A percentile compares a stretch with the other conserved stretches of the same genome.
Conservation (phyloP, 768 basidiomycete genomes). For the Termitomyces sp. region DNA sequence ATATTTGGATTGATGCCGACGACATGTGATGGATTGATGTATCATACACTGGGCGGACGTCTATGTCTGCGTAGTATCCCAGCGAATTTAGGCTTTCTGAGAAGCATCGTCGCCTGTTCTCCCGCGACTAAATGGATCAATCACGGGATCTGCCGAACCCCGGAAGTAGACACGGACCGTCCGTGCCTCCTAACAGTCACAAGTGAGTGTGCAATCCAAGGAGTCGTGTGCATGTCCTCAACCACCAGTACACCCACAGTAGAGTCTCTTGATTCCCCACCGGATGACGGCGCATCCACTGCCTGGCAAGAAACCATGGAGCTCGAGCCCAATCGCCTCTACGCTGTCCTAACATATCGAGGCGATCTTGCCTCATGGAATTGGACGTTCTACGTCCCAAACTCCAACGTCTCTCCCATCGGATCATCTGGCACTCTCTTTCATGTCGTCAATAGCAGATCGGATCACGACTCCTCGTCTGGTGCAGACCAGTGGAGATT, state of each 20-base stretch:
- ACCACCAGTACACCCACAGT: neutral
- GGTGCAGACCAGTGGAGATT: conserved; percentile 33
- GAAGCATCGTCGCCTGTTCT: neutral
- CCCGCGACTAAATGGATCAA: neutral
- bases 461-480: conserved; percentile 13
- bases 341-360: conserved; percentile 41
- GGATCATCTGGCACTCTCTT: conserved; percentile 41
- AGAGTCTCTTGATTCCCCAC: neutral
- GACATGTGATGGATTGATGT: too few relatives aligned
- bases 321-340: conserved; percentile 37
- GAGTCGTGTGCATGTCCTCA: neutral
- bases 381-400: conserved; percentile 46
- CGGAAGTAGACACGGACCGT: neutral
- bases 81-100: too few relatives aligned
- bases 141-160: neutral
- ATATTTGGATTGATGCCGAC: too few relatives aligned
- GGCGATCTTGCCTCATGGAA: conserved; percentile 47
- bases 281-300: neutral
- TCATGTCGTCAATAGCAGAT: conserved; percentile 34
- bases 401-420: conserved; percentile 34
- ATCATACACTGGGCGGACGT: too few relatives aligned
- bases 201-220: neutral
- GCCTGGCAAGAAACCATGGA: conserved; percentile 13
- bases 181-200: neutral
- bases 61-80: too few relatives aligned